Base-by-base conservation (phyloP, 1,284 basidiomycete species). In the Melampsora larici-populina region DNA sequence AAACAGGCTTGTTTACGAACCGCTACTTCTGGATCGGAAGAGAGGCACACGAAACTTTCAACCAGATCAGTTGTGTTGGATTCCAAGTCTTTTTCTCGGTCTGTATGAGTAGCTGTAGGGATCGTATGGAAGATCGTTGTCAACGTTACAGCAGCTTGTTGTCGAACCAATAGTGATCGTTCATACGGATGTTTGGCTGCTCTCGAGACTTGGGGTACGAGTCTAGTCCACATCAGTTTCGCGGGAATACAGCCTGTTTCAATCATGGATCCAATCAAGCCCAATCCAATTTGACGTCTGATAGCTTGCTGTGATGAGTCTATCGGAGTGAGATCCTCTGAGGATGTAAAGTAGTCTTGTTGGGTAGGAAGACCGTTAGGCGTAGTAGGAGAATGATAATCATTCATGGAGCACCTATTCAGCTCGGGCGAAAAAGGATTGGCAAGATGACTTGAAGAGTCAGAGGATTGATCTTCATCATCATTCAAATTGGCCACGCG, bases 1-100 rank as follows among this genome's bases (percentile, higher is more conserved):
- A 74, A 26, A 58, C 72, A 74, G 21, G 63, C 51, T 60, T 74
- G 72, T 65, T 74, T 74, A 24, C 72, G 72, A 31, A 74, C 63
- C 66, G 49, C 62, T 29, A 48, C 48, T 48, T 74, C 63, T 24
- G 49, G 29, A 31, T 74, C 72, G 13, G 46, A 66, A 40, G 72
- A 40, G 29, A 74, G 55, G 18, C 40, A 51, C 26, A 48, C 43
- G n/a, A 49, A 74, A 29, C n/a, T 48, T 15, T 65, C 31, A 18
- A 74, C n/a, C 3, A 74, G 21, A 18, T 31, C 46, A 21, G 40
- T 51, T 33, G 24, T 55, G 51, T 21, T 13, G 4, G 24, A 55
- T 55, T 74, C 72, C 24, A 15, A 33, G 36, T 74, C 46, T 55
- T 36, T n/a, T 46, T 72, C 60, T 36, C 36, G 36, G 5, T 36